Evolutionary conservation across 805 yeast genomes (phyloP), one percentile per base, ranked within the genome.

Genomic region (Suhomyces xylopsoci): DNA sequence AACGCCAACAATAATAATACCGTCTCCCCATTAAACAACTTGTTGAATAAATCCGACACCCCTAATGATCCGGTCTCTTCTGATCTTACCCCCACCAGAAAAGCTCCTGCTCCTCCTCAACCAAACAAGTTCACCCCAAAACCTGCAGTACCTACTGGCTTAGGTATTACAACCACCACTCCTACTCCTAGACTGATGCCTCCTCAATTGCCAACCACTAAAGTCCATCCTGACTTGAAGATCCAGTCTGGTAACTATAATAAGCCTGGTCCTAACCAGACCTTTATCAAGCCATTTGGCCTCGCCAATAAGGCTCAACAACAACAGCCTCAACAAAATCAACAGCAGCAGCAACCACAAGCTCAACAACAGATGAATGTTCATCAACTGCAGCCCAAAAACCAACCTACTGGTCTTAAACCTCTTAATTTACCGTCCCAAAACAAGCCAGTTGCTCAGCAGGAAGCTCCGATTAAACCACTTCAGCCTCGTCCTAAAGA

Each of bases 21-120:
- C 15, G n/a, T 59, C 1, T 70, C 77, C 7, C 79, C 79, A 2
- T 61, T 74, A 45, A 65, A 63, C 46, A 66, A 64, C 46, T 64
- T 74, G 52, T 55, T 73, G 56, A 65, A 60, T 47, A 64, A 64
- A 20, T 56, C 67, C 7, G 56, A 56, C 9, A 51, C 54, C 25
- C 25, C 40, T 15, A 34, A 40, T 12, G 25, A 22, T 22, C 19
- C 47, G 17, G 38, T 46, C 34, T 19, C 47, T 9, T 47, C 54
- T 38, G 57, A 60, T 28, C 60, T 81, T 52, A 66, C 76, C 2
- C 84, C 85, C 7, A 69, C 69, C 58, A 74, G 87, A 67, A 74
- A 72, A 53, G 85, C 87, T 1, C 87, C 86, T 5, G 76, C 82
- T 6, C 85, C 84, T 2, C 84, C 84, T 10, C 26, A 34, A 9